These are phyloP conservation scores for Metschnikowia hibisci DNA, from an alignment of 805 yeast genomes.

Conservation along the genomic window DNA sequence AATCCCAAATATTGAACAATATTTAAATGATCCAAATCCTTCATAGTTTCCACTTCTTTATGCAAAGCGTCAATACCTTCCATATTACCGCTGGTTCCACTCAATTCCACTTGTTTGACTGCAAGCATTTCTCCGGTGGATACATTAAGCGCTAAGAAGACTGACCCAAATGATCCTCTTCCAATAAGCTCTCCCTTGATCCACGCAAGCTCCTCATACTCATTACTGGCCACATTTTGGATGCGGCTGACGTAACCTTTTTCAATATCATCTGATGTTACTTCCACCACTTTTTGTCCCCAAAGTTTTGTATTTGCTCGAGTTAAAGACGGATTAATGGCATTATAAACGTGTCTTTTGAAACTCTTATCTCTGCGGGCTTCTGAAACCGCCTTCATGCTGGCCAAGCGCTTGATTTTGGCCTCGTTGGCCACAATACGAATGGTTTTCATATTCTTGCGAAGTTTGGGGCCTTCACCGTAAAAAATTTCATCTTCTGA, in stretches of 20 bases:
- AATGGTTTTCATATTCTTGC: conserved; percentile 80
- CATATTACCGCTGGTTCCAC: conserved; percentile 24
- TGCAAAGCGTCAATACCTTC: conserved; percentile 78
- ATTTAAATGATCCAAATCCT: conserved; percentile 88
- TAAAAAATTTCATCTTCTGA: conserved; percentile 35
- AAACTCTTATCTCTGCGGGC: conserved; percentile 4
- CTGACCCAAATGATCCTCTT: conserved; percentile 94
- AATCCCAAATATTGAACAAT: conserved; percentile 96
- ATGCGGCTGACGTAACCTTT: conserved; percentile 64
- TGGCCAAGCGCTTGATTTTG: conserved; percentile 32
- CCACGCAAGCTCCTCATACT: conserved; percentile 90
- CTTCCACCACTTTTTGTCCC: conserved; percentile 93
- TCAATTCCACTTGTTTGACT: conserved; percentile 83
- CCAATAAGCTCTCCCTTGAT: conserved; percentile 96
- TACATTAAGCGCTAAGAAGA: conserved; percentile 84
- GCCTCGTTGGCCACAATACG: conserved; percentile 94
- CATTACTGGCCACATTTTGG: conserved; percentile 57
- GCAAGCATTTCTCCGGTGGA: conserved; percentile 99
- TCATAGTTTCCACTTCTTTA: conserved; percentile 89
- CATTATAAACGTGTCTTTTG: conserved; percentile 2
- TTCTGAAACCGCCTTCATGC: conserved; percentile 16
- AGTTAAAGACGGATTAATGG: conserved; percentile 36
- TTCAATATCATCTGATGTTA: conserved; percentile 65
- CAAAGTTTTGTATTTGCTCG: conserved; percentile 90
- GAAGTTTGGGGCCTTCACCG: conserved; percentile 39